Evolutionary conservation across 257 asterid species (phyloP).

Genomic region (Solanum appendiculatum): DNA sequence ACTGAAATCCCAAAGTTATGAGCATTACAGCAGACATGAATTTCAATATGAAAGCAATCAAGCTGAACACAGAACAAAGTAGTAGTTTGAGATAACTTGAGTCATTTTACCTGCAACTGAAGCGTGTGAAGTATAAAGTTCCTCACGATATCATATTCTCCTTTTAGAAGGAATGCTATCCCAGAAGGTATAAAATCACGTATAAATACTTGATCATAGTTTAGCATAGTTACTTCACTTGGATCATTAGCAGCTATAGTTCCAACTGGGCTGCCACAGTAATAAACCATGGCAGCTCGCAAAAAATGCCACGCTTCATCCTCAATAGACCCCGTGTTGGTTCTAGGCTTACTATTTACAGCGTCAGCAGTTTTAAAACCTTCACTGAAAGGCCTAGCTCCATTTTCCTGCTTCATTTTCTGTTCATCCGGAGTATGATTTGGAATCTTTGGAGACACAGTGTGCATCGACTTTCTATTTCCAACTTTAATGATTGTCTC

Average conservation of each 20-base stretch:
- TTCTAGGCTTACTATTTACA: conserved; percentile 17
- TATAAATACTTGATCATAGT: conserved; percentile 88
- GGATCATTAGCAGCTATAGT: conserved; percentile 95
- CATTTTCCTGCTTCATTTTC: conserved; percentile 20
- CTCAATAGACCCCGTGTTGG: conserved; percentile 42
- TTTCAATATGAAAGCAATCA: not conserved
- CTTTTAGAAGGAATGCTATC: conserved; percentile 76
- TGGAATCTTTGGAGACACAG: conserved; percentile 15
- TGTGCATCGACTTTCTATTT: conserved; percentile 24
- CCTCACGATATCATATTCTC: conserved; percentile 79
- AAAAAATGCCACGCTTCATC: conserved; percentile 83
- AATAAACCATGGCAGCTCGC: conserved; percentile 66
- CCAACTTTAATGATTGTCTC: conserved; percentile 25
- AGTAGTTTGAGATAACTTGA: not conserved
- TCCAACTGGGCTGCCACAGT: conserved; percentile 70
- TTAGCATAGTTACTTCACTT: conserved; percentile 49
- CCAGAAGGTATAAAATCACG: conserved; percentile 92
- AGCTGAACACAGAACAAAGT: not conserved
- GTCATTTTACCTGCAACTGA: conserved; percentile 72
- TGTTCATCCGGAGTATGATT: conserved; percentile 11
- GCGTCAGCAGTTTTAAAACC: conserved; percentile 25
- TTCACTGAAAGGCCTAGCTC: conserved; percentile 10
- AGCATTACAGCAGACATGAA: not conserved
- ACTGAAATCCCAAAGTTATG: not conserved
- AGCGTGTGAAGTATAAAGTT: conserved; percentile 80